Evolutionary conservation across 1,284 basidiomycete species (phyloP).

Genomic region (Ganoderma resinaceum): DNA sequence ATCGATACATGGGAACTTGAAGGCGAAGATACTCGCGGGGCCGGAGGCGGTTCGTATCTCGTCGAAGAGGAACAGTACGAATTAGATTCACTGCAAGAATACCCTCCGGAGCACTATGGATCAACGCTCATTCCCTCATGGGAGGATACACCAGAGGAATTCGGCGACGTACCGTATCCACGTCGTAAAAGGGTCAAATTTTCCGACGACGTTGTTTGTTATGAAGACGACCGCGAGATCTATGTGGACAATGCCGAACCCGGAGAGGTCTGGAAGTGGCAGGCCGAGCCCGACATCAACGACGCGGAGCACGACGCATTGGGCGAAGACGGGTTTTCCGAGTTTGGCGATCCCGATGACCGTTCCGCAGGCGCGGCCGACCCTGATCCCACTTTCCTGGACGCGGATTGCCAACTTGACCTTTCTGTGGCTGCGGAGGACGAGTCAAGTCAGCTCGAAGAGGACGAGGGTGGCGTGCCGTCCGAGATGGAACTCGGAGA

Average conservation of each 20-base stretch:
- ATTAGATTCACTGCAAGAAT: not conserved
- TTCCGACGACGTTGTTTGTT: not conserved
- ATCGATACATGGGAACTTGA: not conserved
- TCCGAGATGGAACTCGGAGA: conserved; percentile 9
- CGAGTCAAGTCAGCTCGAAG: conserved; percentile 5
- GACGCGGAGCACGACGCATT: conserved; percentile 1
- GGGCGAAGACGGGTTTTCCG: not conserved
- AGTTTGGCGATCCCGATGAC: conserved; percentile 1
- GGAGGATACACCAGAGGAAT: not conserved
- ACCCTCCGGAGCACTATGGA: not conserved
- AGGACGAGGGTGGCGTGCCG: conserved; percentile 8
- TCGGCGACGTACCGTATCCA: not conserved
- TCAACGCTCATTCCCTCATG: not conserved
- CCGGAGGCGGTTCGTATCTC: not conserved
- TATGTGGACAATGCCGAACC: too few species aligned
- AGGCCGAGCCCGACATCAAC: not conserved
- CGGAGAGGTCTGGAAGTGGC: not conserved
- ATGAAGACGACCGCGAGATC: not conserved
- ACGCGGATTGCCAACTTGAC: not conserved
- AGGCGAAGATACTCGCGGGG: not conserved
- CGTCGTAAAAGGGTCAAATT: not conserved
- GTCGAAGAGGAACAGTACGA: not conserved
- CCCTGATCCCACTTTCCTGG: not conserved
- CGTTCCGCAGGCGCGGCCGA: not conserved
- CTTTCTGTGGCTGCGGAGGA: conserved; percentile 2